Base-by-base conservation (phyloP, 108 stramenopile species). In the Fistulifera pelliculosa region DNA sequence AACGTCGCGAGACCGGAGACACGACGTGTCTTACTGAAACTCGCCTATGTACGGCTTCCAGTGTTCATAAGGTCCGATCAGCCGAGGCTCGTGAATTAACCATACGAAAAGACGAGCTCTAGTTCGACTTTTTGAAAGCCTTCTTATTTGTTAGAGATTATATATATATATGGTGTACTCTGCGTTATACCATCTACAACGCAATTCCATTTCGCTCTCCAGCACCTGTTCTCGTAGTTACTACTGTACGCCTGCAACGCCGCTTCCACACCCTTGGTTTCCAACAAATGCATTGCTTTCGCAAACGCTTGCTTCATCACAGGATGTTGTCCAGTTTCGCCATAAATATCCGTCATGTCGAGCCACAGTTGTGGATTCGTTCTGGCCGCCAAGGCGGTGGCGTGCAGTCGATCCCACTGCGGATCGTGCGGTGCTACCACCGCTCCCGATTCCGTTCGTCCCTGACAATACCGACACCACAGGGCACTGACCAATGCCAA, bases 381-480 rank as follows among this genome's bases (percentile, higher is more conserved):
- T 19, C 8, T 56, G 27, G 62, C 40, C 27, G 43, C 39, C 25
- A 23, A 10, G 2, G 62, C 62, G 10, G 27, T 35, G 2, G 6
- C 25, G 15, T 56, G 41, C 39, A 64, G 26, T 3, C 17, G 28
- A 28, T 56, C 45, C 62, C 62, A 64, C 1, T 64, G 15, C 3
- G 41, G 27, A 25, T 55, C 62, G 31, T 47, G 43, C 12, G 54
- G 31, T 1, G 55, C 28, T 16, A 64, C 23, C 13, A 24, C 35
- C 10, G 42, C 23, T 1, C 62, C 62, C 8, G 54, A 3, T 19
- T 64, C 62, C 17, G 53, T 54, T 6, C 25, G 55, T 2, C 62
- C 62, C 19, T 64, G 62, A 42, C 62, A 64, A 43, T 64, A 64
- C 12, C 62, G 62, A 26, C 62, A 53, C 62, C 62, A 64, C 45